Base-by-base conservation (phyloP, 768 basidiomycete genomes). In the Arthromyces matolae region DNA sequence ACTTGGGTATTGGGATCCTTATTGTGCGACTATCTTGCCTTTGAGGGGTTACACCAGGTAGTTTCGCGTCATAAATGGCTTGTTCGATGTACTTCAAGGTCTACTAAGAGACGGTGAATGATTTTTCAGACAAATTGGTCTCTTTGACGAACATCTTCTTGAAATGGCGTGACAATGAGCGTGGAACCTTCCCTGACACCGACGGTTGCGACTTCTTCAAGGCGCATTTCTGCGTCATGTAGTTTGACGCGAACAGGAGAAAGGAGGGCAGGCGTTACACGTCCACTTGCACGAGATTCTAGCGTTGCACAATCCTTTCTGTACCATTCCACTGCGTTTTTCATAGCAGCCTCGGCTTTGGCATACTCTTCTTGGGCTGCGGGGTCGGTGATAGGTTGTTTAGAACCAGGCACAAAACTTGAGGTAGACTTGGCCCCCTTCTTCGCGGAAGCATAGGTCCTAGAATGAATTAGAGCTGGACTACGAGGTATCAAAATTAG, bases 1-100 rank as follows among this genome's bases (percentile, higher is more conserved):
- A 90, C 89, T 83, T 90, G 34, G 90, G 86, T 62, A 92, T 81
- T 0, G 89, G 85, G 50, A 93, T 79, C 53, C 78, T 86, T 54
- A 93, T 76, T 2, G 90, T 92, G 34, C 83, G 77, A 24, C 60
- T 68, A 57, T 93, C 89, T 33, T 78, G 67, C 47, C 74, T 74
- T 54, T 92, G 90, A 4, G 89, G 89, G 0, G 82, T 73, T 8
- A 89, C 75, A 23, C 81, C 76, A 8, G 86, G 82, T 29, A 91
- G 69, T 52, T 86, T 85, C 4, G 86, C 83, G n/a, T 79, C 76
- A 56, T 89, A 89, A 5, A 93, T 67, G 0, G 78, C 88, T 55
- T 79, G 75, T 63, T 93, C 89, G 32, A 90, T 80, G 31, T 73
- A 70, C 69, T 90, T 91, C 60, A 86, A 66, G 43, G 71, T 84